Evolutionary conservation across 169 alveolate species (phyloP), one percentile per base, ranked within the genome.

Genomic region (Plasmodium gallinaceum): DNA sequence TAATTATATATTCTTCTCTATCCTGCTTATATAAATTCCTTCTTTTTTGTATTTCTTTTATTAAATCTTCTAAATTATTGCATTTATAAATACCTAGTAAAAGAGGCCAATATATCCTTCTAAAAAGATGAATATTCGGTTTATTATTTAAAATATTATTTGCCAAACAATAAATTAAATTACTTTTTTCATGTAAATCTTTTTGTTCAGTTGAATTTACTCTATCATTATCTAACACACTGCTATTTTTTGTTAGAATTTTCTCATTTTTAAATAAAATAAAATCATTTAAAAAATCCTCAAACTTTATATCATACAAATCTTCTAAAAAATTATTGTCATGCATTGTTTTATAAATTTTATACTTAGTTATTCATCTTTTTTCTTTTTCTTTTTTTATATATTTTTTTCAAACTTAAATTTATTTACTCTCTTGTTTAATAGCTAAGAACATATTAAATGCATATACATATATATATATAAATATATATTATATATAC

Each of bases 31-130:
- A 75, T 52, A 22, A 16, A 62, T 46, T 46, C 45, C 88, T 42
- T 62, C 60, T 75, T 20, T 75, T 75, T 52, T 75, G 54, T 0
- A 75, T 52, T 8, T 62, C 75, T 32, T 61, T 62, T 43, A 42
- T 45, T 75, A 75, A 37, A 12, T 75, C 65, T n/a, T 75, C 10
- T 22, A 75, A 66, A 48, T 32, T 75, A 6, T 37, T 37, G 46
- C 61, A 37, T 22, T 75, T 64, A 39, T 75, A 75, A 22, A 75
- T 54, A 20, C 88, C 88, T 48, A 75, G 7, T 75, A 75, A 52
- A n/a, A 75, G 74, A 52, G 88, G 88, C 88, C 88, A 75, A 43
- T 75, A 75, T 0, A 75, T 26, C 26, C 88, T 75, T 75, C 88
- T 24, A 18, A 26, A 75, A 51, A 64, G 58, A 32, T 6, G 16